Percentiles rank a stretch among this genome's conserved stretches.
phyloP scores from a whole-genome alignment of 2,329 filamentous ascomycete species.

The Paramyrothecium sp. region DNA sequence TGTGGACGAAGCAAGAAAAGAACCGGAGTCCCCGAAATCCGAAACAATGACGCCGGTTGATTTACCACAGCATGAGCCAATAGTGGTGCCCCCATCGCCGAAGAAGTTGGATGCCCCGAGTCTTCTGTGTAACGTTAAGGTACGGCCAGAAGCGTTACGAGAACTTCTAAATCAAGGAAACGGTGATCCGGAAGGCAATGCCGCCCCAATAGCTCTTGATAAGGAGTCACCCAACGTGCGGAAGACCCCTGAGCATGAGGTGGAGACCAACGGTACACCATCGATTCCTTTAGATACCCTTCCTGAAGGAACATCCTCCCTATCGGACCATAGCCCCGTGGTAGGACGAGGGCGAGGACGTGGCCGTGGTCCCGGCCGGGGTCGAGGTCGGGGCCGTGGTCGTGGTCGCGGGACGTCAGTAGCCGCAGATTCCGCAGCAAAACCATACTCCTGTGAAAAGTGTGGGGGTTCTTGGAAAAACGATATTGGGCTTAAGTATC shows the following conservation, averaged over 20 bases:
- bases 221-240: too few relatives aligned
- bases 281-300: too few relatives aligned
- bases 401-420: slow-evolving; percentile 2
- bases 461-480: slow-evolving; percentile 59
- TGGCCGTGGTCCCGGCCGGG: slow-evolving; percentile 7
- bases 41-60: slow-evolving; percentile 19
- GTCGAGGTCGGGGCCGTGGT: slow-evolving; percentile 9
- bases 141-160: too few relatives aligned
- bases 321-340: not conserved
- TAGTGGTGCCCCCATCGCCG: too few relatives aligned
- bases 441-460: slow-evolving; percentile 46
- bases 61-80: too few relatives aligned
- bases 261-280: not conserved
- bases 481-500: slow-evolving; percentile 56
- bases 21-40: not conserved
- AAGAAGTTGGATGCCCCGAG: too few relatives aligned
- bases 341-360: not conserved
- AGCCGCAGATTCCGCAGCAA: slow-evolving; percentile 15
- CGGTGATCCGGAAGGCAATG: too few relatives aligned
- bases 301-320: not conserved
- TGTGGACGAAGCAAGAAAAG: too few relatives aligned
- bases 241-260: slow-evolving; percentile 20
- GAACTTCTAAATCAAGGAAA: too few relatives aligned
- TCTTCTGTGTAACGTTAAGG: too few relatives aligned
- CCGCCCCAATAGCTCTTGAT: too few relatives aligned